Conservation (phyloP, 2,329 filamentous ascomycete species). For the Fusarium sp. region DNA sequence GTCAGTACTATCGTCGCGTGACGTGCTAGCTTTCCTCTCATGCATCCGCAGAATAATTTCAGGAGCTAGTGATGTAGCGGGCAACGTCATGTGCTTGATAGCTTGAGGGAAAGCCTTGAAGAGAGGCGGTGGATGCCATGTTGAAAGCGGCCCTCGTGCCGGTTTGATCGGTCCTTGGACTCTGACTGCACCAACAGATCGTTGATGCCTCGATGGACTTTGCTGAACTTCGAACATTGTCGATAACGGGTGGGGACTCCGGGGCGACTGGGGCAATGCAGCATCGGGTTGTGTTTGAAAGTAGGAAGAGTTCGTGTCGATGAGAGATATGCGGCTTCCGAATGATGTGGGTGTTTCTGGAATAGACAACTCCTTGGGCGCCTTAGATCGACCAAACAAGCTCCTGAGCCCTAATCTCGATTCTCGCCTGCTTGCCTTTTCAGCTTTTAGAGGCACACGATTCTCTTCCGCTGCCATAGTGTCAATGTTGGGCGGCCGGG, state of each 20-base stretch:
- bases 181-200: constrained; percentile 17
- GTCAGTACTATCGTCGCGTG: constrained; percentile 31
- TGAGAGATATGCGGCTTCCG: constrained; percentile 57
- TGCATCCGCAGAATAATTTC: constrained; percentile 74
- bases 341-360: constrained; percentile 46
- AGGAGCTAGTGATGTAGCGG: constrained; percentile 71
- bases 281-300: constrained; percentile 50
- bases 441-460: constrained; percentile 54
- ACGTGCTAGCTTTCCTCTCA: constrained; percentile 54
- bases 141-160: constrained; percentile 48
- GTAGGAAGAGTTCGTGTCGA: constrained; percentile 56
- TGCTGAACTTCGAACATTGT: constrained; percentile 39
- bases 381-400: constrained; percentile 60
- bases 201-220: constrained; percentile 21
- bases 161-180: constrained; percentile 33
- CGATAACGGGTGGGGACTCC: constrained; percentile 39
- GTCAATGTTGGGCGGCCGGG: constrained; percentile 41
- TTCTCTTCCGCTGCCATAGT: constrained; percentile 45
- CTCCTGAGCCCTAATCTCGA: constrained; percentile 61
- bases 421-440: constrained; percentile 58
- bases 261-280: constrained; percentile 46
- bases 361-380: constrained; percentile 48
- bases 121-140: constrained; percentile 77
- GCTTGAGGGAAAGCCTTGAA: constrained; percentile 90
- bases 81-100: constrained; percentile 76